Evolutionary conservation across 2,329 filamentous ascomycete species (phyloP).

Genomic region (Lojkania enalia): DNA sequence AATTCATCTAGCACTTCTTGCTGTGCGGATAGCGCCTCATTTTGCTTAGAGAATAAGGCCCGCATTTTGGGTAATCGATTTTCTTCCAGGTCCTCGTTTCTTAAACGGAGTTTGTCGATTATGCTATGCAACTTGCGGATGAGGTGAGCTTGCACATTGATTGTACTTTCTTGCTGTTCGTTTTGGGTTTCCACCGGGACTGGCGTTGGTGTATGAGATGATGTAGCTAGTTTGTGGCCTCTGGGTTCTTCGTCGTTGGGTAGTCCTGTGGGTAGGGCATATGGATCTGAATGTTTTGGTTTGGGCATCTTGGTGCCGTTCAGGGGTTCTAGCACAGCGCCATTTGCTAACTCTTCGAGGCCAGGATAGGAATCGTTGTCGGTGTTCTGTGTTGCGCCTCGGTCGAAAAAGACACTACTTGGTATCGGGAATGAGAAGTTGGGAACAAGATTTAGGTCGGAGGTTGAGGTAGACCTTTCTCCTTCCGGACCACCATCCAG

Average conservation of each 20-base stretch:
- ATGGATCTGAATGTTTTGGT: neutral
- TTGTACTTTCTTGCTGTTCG: conserved; percentile 9
- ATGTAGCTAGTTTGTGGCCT: no score
- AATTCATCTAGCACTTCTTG: neutral
- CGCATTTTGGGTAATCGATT: neutral
- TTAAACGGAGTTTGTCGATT: conserved; percentile 5
- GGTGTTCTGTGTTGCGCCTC: neutral
- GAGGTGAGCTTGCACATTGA: conserved; percentile 15
- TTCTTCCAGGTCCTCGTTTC: conserved; percentile 3
- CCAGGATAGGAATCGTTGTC: neutral
- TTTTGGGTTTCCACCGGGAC: conserved; percentile 2
- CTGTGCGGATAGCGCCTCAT: neutral
- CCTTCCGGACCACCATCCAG: neutral
- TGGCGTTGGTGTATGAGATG: neutral
- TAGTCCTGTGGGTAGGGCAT: neutral
- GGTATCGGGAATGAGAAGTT: conserved; percentile 28
- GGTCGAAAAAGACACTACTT: conserved; percentile 18
- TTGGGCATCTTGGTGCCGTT: no score
- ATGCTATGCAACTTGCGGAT: conserved; percentile 17
- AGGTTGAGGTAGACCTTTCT: neutral
- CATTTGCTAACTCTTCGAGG: neutral
- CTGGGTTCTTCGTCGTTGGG: conserved; percentile 1
- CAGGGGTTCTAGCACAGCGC: no score
- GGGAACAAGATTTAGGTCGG: conserved; percentile 20
- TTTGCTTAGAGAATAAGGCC: neutral